These are phyloP conservation scores for Ustilago esculenta DNA, from an alignment of 1,284 basidiomycete genomes.

Conservation along the genomic window DNA sequence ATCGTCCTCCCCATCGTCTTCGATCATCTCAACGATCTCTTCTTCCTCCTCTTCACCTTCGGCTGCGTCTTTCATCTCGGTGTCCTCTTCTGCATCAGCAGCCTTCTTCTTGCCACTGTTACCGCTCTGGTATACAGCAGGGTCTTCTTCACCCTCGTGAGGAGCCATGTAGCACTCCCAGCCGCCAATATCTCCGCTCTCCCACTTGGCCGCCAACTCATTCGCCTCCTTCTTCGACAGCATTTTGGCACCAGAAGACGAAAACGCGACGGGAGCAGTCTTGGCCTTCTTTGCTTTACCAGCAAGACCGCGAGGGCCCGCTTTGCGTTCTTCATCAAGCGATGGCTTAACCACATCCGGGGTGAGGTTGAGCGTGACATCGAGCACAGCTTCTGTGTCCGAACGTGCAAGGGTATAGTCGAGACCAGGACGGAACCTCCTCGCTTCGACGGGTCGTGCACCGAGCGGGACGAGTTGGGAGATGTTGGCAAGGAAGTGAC, in stretches of 20 bases:
- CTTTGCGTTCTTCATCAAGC: conserved; percentile 49
- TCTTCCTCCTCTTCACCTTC: conserved; percentile 68
- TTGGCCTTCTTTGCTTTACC: conserved; percentile 55
- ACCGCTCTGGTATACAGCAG: conserved; percentile 82
- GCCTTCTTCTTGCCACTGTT: conserved; percentile 64
- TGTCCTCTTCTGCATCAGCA: conserved; percentile 31
- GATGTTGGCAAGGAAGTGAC: conserved; percentile 85
- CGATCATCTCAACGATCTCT: conserved; percentile 59
- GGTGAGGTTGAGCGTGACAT: conserved; percentile 89
- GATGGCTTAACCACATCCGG: conserved; percentile 71
- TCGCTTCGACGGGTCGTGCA: conserved; percentile 75
- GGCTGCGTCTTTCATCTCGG: conserved; percentile 56
- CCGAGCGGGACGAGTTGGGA: conserved; percentile 80
- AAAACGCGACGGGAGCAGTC: conserved; percentile 3
- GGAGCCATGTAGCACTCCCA: conserved; percentile 99
- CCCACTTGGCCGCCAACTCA: conserved; percentile 71
- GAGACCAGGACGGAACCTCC: conserved; percentile 88
- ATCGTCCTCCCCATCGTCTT: conserved; percentile 69
- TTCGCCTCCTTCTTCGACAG: conserved; percentile 55
- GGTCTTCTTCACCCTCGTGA: conserved; percentile 80
- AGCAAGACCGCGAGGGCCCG: conserved; percentile 61
- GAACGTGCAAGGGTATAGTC: conserved; percentile 95
- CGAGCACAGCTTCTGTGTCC: conserved; percentile 79
- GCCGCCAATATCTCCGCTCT: conserved; percentile 83
- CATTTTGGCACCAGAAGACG: conserved; percentile 7